phyloP scores from a whole-genome alignment of 352 stramenopile genomes.

The Pythium rishiriense region DNA sequence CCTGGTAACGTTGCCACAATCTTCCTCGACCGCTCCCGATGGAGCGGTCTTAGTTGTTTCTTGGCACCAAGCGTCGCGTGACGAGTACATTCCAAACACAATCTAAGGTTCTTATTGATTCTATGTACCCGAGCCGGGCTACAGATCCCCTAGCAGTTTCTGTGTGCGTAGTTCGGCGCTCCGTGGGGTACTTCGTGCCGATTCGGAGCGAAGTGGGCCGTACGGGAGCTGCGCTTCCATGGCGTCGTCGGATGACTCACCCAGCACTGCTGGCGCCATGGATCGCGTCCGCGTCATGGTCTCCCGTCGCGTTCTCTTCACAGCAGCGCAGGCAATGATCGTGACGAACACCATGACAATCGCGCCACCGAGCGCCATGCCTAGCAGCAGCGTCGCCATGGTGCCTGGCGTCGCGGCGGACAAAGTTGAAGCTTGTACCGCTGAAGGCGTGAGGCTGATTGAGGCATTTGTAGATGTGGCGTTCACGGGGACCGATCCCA shows the following conservation, averaged over 20 bases:
- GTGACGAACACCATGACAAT: conserved; percentile 1
- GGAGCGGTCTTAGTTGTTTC: too few species aligned
- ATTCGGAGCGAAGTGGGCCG: neutral
- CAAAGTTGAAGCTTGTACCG: neutral
- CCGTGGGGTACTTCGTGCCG: neutral
- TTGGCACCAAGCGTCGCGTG: too few species aligned
- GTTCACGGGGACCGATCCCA: neutral
- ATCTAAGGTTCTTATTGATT: too few species aligned
- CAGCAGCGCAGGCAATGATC: neutral
- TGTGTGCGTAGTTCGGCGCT: neutral
- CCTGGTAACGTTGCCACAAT: too few species aligned
- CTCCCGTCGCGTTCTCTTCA: neutral
- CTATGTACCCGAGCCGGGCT: too few species aligned
- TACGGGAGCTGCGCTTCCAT: conserved; percentile 9
- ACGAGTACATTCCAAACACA: too few species aligned
- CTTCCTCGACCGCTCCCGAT: too few species aligned
- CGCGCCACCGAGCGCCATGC: conserved; percentile 7
- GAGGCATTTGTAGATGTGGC: neutral
- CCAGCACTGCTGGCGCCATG: neutral
- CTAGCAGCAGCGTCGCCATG: conserved; percentile 5
- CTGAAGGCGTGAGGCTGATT: neutral
- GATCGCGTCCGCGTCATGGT: neutral
- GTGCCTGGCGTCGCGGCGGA: neutral
- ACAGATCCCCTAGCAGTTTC: neutral
- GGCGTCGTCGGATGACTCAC: neutral